These are phyloP conservation scores for Rhodocollybia butyracea DNA, from an alignment of 768 basidiomycete species.

Conservation along the genomic window DNA sequence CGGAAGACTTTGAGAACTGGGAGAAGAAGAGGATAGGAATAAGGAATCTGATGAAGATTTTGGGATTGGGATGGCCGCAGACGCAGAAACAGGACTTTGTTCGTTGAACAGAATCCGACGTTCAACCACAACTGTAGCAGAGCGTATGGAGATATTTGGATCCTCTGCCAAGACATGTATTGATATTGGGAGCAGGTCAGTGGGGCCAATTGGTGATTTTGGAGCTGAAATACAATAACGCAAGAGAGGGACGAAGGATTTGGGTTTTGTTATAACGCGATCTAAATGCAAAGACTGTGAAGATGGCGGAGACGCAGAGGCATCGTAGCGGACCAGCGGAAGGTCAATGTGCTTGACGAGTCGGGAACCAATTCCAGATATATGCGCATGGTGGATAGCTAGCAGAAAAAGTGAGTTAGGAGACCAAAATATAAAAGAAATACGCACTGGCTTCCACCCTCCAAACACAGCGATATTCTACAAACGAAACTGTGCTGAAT, in stretches of 20 bases:
- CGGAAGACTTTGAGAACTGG: constrained; percentile 15
- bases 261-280: constrained; percentile 49
- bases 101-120: constrained; percentile 66
- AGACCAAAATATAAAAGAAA: background rate
- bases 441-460: constrained; percentile 75
- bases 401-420: constrained; percentile 4
- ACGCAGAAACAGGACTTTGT: constrained; percentile 19
- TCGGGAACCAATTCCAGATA: constrained; percentile 63
- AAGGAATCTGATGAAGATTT: constrained; percentile 29
- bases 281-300: constrained; percentile 33
- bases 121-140: constrained; percentile 63
- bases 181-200: constrained; percentile 67
- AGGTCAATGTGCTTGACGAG: constrained; percentile 71
- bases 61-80: constrained; percentile 22
- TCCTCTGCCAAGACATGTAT: constrained; percentile 62
- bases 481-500: constrained; percentile 68
- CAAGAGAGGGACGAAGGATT: constrained; percentile 53
- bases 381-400: constrained; percentile 70
- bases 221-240: constrained; percentile 60
- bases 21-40: constrained; percentile 21
- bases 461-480: constrained; percentile 80
- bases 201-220: constrained; percentile 60
- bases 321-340: constrained; percentile 66
- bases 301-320: constrained; percentile 39
- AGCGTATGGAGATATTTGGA: constrained; percentile 53